Percentiles rank a stretch among this genome's conserved stretches.
Evolutionary conservation across 2,329 filamentous ascomycete species (phyloP).

Genomic region (Lachnellula hyalina): DNA sequence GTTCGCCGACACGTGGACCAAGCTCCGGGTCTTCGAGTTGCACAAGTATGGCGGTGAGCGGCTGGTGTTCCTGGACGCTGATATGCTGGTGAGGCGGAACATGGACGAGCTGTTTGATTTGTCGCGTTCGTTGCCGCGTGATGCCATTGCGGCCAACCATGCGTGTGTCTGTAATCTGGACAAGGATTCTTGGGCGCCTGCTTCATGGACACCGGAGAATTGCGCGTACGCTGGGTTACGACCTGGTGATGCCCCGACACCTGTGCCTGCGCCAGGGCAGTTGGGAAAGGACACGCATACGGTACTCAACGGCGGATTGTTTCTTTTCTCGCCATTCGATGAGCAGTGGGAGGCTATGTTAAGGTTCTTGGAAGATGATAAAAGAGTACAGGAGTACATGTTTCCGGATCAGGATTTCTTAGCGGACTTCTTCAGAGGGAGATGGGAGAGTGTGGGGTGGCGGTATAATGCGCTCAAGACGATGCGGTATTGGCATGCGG

Average conservation of each 20-base stretch:
- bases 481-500: slow-evolving; percentile 47
- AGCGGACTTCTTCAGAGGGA: slow-evolving; percentile 45
- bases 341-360: slow-evolving; percentile 33
- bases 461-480: slow-evolving; percentile 59
- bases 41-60: slow-evolving; percentile 58
- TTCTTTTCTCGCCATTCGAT: slow-evolving; percentile 45
- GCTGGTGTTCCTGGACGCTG: slow-evolving; percentile 76
- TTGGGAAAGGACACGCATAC: slow-evolving; percentile 35
- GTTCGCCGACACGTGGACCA: slow-evolving; percentile 85
- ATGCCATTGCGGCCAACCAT: slow-evolving; percentile 75
- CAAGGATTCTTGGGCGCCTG: slow-evolving; percentile 68
- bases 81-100: slow-evolving; percentile 75
- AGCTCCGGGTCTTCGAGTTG: slow-evolving; percentile 71
- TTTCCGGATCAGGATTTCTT: slow-evolving; percentile 56
- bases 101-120: slow-evolving; percentile 88
- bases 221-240: slow-evolving; percentile 50
- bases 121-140: slow-evolving; percentile 54
- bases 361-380: slow-evolving; percentile 15
- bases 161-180: slow-evolving; percentile 81
- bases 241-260: slow-evolving; percentile 33
- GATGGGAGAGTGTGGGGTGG: slow-evolving; percentile 52
- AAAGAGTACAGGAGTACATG: slow-evolving; percentile 33
- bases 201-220: slow-evolving; percentile 54
- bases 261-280: slow-evolving; percentile 26
- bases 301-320: slow-evolving; percentile 47